Evolutionary conservation across 2,329 filamentous ascomycete genomes (phyloP), one percentile per base, ranked within the genome.

Genomic region (Neocatenulostroma microsporum): DNA sequence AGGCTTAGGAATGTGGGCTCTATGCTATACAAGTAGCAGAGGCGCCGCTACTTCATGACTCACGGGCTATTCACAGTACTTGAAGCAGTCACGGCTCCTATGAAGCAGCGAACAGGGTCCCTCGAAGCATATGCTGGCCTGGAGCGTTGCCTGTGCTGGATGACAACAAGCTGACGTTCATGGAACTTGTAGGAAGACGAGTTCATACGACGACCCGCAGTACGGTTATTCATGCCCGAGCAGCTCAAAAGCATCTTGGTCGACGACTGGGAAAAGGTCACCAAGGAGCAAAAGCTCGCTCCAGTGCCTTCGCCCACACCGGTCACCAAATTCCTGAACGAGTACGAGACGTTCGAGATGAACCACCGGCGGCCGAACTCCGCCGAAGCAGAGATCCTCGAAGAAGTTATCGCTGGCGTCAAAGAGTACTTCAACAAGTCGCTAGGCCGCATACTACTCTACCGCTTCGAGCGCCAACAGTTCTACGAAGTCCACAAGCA

Each of bases 241-340:
- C 78, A 83, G 47, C 72, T 98, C 48, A 95, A 96, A 67, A 85
- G 84, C 12, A 74, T 94, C 45, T 76, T 98, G 3, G 91, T 98
- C 15, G 91, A 98, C 58, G 91, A 98, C 61, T 98, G 91, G 91
- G 91, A 98, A 62, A 94, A 95, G 53, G 80, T 98, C 44, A 98
- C 91, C 39, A 96, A 95, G 66, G 91, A 93, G 57, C 78, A 86
- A 50, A 84, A 89, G 56, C 78, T 96, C 3, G 85, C 95, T 21
- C 80, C 84, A 2, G 70, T 98, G 12, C 91, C 91, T 1, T 80
- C 86, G 30, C 69, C 73, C 19, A 76, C 81, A 34, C 78, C 89
- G 1, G 85, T 91, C 41, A 77, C 74, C 46, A 67, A 76, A 47
- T 85, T 98, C 43, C 67, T 98, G 12, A 73, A 86, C 32, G 82